A percentile compares a stretch with the other conserved stretches of the same genome.
phyloP scores from a whole-genome alignment of 345 rosid species.

The Citrus inodora region DNA sequence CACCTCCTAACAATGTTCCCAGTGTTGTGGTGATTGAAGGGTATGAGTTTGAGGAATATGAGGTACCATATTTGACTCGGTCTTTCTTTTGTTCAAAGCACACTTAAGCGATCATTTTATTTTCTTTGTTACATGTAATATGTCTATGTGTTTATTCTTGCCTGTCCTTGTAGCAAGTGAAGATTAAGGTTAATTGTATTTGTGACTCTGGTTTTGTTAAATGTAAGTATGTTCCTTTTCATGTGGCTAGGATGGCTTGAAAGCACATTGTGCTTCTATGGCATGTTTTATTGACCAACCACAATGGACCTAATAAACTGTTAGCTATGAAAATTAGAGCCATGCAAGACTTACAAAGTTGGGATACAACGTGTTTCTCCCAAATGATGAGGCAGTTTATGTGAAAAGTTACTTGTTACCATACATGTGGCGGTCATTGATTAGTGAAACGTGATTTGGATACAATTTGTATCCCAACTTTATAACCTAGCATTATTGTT shows the following conservation, averaged over 20 bases:
- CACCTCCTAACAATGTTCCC: constrained; percentile 69
- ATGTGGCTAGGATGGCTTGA: neutral
- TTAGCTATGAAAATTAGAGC: neutral
- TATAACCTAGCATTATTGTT: neutral
- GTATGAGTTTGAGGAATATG: constrained; percentile 88
- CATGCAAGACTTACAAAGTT: neutral
- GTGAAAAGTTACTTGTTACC: neutral
- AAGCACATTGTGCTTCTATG: neutral
- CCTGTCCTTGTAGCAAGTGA: neutral
- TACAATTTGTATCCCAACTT: neutral
- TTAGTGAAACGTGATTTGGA: no score
- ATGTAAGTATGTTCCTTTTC: neutral
- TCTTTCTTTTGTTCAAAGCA: constrained; percentile 1
- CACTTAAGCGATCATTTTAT: neutral
- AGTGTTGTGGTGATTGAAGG: constrained; percentile 72
- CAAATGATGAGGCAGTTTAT: neutral
- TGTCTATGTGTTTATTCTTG: neutral
- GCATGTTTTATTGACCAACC: neutral
- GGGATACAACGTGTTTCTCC: neutral
- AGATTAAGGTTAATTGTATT: constrained; percentile 1
- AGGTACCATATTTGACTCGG: constrained; percentile 43
- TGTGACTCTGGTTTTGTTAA: neutral
- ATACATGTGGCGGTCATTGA: neutral
- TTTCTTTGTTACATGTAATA: constrained; percentile 6
- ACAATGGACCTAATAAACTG: neutral